Evolutionary conservation across 2,329 filamentous ascomycete genomes (phyloP).

Genomic region (Lojkania enalia): DNA sequence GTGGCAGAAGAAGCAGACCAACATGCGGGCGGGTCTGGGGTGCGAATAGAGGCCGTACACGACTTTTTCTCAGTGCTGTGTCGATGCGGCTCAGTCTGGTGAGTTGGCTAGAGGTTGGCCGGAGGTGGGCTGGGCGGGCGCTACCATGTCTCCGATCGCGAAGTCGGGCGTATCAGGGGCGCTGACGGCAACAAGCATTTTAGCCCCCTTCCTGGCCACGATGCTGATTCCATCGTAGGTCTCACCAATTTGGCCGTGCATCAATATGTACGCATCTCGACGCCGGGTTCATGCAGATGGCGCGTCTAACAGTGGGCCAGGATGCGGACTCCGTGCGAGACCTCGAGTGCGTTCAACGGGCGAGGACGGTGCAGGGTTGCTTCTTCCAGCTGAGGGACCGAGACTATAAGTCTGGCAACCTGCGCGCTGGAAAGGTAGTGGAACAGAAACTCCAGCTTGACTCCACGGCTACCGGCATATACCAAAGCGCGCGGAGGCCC

Average conservation of each 20-base stretch:
- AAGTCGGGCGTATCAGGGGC: conserved; percentile 33
- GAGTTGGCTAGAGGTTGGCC: not conserved
- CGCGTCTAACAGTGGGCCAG: conserved; percentile 29
- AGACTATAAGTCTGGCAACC: not conserved
- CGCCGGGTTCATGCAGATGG: conserved; percentile 33
- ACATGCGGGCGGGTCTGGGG: not conserved
- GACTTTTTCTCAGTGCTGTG: conserved; percentile 18
- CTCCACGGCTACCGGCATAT: conserved; percentile 14
- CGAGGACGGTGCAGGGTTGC: conserved; percentile 13
- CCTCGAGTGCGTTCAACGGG: conserved; percentile 29
- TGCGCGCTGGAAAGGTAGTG: conserved; percentile 11
- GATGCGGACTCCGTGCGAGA: conserved; percentile 30
- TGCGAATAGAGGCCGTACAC: conserved; percentile 38
- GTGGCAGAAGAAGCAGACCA: no score
- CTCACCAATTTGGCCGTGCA: conserved; percentile 38
- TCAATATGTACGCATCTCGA: no score
- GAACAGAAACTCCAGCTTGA: conserved; percentile 18
- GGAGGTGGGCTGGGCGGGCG: conserved; percentile 18
- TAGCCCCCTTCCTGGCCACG: conserved; percentile 26
- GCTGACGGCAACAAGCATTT: conserved; percentile 30
- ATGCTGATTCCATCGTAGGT: conserved; percentile 34
- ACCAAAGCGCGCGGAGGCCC: not conserved
- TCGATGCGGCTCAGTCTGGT: conserved; percentile 36
- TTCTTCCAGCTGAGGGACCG: conserved; percentile 7
- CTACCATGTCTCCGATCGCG: conserved; percentile 24